These are phyloP conservation scores for Magnolia changhungtana DNA, from an alignment of 164 flowering plant genomes.

Conservation along the genomic window DNA sequence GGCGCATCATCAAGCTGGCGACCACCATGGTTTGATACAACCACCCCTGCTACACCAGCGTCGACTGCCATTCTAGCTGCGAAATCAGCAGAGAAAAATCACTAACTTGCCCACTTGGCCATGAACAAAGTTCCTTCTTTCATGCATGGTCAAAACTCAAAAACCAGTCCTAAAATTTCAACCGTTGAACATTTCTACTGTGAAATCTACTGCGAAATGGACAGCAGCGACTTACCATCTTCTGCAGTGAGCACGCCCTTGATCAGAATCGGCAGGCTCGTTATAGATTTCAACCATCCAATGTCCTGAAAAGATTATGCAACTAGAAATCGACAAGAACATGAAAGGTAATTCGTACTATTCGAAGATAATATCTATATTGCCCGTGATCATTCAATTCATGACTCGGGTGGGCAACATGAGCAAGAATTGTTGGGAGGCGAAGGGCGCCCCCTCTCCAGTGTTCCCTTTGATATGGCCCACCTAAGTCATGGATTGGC, in stretches of 20 bases:
- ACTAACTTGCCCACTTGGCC: slow-evolving; percentile 25
- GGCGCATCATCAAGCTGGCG: slow-evolving; percentile 78
- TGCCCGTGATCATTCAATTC: no score
- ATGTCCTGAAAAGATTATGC: slow-evolving; percentile 51
- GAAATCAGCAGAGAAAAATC: slow-evolving; percentile 22
- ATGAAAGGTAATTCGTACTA: no score
- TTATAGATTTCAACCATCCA: slow-evolving; percentile 70
- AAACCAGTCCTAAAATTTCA: slow-evolving; percentile 19
- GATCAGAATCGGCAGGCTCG: slow-evolving; percentile 74
- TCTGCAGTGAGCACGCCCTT: slow-evolving; percentile 79
- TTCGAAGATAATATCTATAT: no score
- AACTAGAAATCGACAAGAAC: no score
- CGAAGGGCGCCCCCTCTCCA: no score
- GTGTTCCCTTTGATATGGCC: no score
- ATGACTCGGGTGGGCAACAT: no score
- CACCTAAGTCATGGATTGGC: no score
- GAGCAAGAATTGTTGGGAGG: no score
- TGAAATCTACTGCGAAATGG: neutral
- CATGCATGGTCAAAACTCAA: no score
- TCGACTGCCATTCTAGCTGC: slow-evolving; percentile 66
- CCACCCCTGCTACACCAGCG: slow-evolving; percentile 65
- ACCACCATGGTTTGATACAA: slow-evolving; percentile 86
- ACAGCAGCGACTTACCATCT: slow-evolving; percentile 52
- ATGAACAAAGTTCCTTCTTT: neutral
- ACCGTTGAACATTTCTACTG: slow-evolving; percentile 33